phyloP scores from a whole-genome alignment of 768 basidiomycete species.

The Suillus ampliporus region DNA sequence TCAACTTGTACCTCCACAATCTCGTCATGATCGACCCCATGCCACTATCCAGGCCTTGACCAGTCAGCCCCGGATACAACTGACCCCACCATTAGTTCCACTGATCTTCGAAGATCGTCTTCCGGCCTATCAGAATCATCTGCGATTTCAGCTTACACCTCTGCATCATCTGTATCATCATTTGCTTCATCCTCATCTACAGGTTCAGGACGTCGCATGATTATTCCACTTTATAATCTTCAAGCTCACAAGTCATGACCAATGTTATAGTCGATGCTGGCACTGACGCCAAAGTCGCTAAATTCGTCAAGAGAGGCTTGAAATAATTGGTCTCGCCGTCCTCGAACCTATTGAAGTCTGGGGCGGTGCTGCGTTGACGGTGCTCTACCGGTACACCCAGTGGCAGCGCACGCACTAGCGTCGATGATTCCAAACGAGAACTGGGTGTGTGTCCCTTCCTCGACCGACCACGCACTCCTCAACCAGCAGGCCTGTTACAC shows the following conservation, averaged over 20 bases:
- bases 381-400: slow-evolving; percentile 15
- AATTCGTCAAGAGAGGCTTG: slow-evolving; percentile 72
- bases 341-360: slow-evolving; percentile 84
- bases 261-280: slow-evolving; percentile 89
- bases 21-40: slow-evolving; percentile 45
- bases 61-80: slow-evolving; percentile 36
- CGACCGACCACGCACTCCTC: not conserved
- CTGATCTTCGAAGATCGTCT: slow-evolving; percentile 34
- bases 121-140: slow-evolving; percentile 59
- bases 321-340: slow-evolving; percentile 78
- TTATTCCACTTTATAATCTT: slow-evolving; percentile 87
- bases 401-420: slow-evolving; percentile 35
- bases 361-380: slow-evolving; percentile 30
- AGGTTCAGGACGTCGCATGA: slow-evolving; percentile 65
- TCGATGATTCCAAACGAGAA: slow-evolving; percentile 31
- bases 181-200: slow-evolving; percentile 48
- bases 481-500: slow-evolving; percentile 19
- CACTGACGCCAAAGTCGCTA: slow-evolving; percentile 85
- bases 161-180: slow-evolving; percentile 48
- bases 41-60: slow-evolving; percentile 53
- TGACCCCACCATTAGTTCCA: slow-evolving; percentile 23
- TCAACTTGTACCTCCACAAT: slow-evolving; percentile 76
- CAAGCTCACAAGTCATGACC: slow-evolving; percentile 89
- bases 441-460: slow-evolving; percentile 22
- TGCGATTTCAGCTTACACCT: slow-evolving; percentile 54